Evolutionary conservation across 257 asterid genomes (phyloP), one percentile per base, ranked within the genome.

Genomic region (Lavandula angustifolia): DNA sequence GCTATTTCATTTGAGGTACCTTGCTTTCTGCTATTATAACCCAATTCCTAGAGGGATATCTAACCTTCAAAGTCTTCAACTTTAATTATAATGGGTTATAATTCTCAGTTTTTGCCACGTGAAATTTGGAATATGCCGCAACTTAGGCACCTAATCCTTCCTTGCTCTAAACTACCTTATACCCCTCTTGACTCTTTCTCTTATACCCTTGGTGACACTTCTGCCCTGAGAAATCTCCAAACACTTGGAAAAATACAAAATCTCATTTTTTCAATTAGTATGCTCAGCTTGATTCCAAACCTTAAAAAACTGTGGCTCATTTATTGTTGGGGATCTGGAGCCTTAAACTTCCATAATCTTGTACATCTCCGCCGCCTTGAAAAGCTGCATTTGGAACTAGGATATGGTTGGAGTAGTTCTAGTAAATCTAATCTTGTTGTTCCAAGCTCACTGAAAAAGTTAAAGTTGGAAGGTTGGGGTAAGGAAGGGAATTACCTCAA

Each of bases 1-100:
- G 29, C 31, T 67, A n/a, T 54, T 66, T 6, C 63, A 54, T 66
- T 54, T 66, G 29, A 66, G 63, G 9, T 54, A 42, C 14, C 55
- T 66, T 54, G 71, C 71, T 66, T 9, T 54, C 16, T 4, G 14
- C 7, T 9, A 8, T 22, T 6, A 2, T 8, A 1, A 33, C 3
- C 42, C 18, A 2, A 54, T 66, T 10, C 55, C 71, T 9, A 9
- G 55, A 9, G 55, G 47, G 29, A 42, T 54, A 42, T 14, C 55
- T 14, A 48, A 48, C 54, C 31, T 48, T 48, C 31, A 7, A 16
- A 48, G 54, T 16, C 54, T 48, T 16, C 54, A 48, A 48, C 54
- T 11, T 17, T 48, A 16, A 48, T 48, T 31, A 7, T 48, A 1
- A 2, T 1, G 32, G 9, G 12, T 6, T 16, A 17, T 48, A 1